Percentiles rank a stretch among this genome's conserved stretches.
These are phyloP conservation scores for Stereum hirsutum DNA, from an alignment of 1,284 basidiomycete species.

Conservation along the genomic window DNA sequence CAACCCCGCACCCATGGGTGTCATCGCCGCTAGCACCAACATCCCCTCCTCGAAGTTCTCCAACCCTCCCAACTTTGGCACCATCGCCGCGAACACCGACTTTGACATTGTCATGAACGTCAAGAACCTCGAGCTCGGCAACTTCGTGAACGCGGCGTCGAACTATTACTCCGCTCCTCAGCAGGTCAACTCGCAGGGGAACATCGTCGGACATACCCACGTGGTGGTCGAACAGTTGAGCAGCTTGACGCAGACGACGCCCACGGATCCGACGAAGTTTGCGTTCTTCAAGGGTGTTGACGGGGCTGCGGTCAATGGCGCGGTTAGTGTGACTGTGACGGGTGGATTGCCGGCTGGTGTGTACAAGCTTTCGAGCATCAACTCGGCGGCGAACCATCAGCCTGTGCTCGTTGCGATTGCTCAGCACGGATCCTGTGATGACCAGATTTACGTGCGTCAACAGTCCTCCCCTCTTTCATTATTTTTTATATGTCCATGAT, in stretches of 20 bases:
- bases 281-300: constrained; percentile 60
- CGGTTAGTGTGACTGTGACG: constrained; percentile 36
- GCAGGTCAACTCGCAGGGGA: constrained; percentile 25
- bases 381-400: constrained; percentile 47
- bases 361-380: constrained; percentile 48
- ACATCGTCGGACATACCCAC: constrained; percentile 49
- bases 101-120: constrained; percentile 43
- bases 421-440: constrained; percentile 42
- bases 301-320: constrained; percentile 30
- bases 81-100: constrained; percentile 32
- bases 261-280: constrained; percentile 41
- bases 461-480: neutral
- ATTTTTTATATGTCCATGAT: neutral
- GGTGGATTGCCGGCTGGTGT: constrained; percentile 43
- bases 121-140: constrained; percentile 34
- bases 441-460: constrained; percentile 35
- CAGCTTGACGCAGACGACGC: constrained; percentile 31
- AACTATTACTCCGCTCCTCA: constrained; percentile 46
- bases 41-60: constrained; percentile 50
- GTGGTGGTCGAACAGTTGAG: constrained; percentile 41
- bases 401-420: constrained; percentile 36
- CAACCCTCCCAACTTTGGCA: constrained; percentile 37
- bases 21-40: constrained; percentile 33
- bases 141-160: constrained; percentile 42
- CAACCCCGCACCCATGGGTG: constrained; percentile 48